Evolutionary conservation across 2,329 filamentous ascomycete genomes (phyloP), one percentile per base, ranked within the genome.

Genomic region (Cordyceps sp.): DNA sequence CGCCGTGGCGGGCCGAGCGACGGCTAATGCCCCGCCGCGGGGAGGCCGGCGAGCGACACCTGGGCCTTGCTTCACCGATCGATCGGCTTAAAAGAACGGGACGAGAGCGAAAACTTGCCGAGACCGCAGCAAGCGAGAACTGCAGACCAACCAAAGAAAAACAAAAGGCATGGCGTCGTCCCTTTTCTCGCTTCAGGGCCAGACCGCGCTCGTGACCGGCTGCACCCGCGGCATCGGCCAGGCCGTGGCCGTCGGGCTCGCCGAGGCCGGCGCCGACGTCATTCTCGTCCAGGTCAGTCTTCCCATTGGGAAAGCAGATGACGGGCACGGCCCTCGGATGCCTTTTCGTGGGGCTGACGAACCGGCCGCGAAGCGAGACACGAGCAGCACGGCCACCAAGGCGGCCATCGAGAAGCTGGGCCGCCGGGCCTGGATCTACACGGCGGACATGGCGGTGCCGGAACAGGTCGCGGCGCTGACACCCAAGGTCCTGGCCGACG

Each of bases 381-480:
- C 53, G 12, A 47, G 48, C 13, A 49, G 50, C 20, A 59, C 53
- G 4, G 46, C 52, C 24, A 86, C 80, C 8, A 69, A 73, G 43
- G 49, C 69, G 26, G 61, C 64, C 10, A 65, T 86, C 45, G 66
- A 73, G 47, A 59, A 64, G 25, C 66, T 83, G 6, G 76, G 75
- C 37, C 73, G 78, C 41, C 74, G 69, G 48, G 73, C 66, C 28
- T 59, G 54, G 34, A 73, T 85, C 47, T 80, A 82, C 59, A 71
- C 64, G 2, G 73, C 73, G 14, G 79, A 88, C 54, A 70, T 86
- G 18, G 61, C 72, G 25, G 72, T 65, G 3, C 50, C 60, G n/a
- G 45, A 57, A 15, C 69, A 72, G 16, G 73, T 85, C 33, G 57
- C 64, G n/a, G 53, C 57, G 1, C 62, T 86, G 3, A 58, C 73